phyloP scores from a whole-genome alignment of 306 rosid species.

The Adenanthera pavonina region DNA sequence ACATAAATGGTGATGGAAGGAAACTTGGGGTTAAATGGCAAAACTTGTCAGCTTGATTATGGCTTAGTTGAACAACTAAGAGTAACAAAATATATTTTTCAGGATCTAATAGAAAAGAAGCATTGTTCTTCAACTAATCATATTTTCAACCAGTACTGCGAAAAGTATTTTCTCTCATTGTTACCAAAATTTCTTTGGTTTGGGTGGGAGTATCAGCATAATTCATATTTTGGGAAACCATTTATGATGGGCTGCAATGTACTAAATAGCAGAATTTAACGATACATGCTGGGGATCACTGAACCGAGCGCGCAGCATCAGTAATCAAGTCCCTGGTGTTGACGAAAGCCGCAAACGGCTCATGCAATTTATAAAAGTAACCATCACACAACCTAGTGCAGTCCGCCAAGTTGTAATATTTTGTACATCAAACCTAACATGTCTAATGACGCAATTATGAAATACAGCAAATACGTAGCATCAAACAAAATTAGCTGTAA shows the following conservation, averaged over 20 bases:
- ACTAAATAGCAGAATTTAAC: not conserved
- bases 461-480: not conserved
- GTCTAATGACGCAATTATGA: not conserved
- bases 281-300: not conserved
- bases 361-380: not conserved
- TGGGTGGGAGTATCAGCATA: not conserved
- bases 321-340: not conserved
- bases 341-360: not conserved
- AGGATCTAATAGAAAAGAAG: not conserved
- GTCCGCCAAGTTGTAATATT: not conserved
- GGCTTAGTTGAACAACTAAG: not conserved
- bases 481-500: not conserved
- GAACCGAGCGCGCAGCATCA: not conserved
- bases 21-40: constrained; percentile 16
- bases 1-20: constrained; percentile 5
- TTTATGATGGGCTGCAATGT: not conserved
- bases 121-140: constrained; percentile 4
- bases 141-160: not conserved
- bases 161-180: constrained; percentile 1
- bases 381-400: not conserved
- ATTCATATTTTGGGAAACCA: not conserved
- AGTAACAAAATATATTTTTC: not conserved
- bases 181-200: not conserved
- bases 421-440: not conserved
- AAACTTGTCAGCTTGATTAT: not conserved